Evolutionary conservation across 2,329 filamentous ascomycete species (phyloP), one percentile per base, ranked within the genome.

Genomic region (Scedosporium apiospermum): DNA sequence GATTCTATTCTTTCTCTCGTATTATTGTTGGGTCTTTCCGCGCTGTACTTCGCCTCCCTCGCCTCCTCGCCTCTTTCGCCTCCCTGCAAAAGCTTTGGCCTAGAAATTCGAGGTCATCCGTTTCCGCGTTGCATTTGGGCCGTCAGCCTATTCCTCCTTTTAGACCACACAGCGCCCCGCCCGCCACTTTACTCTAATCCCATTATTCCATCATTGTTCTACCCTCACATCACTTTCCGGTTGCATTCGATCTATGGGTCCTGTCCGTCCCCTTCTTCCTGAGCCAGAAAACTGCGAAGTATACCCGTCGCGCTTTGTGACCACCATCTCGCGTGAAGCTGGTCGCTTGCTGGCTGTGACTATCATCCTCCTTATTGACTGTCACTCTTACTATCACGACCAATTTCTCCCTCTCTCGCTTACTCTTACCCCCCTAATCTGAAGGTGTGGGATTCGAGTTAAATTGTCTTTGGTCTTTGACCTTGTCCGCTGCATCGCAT

Each of bases 81-180:
- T 18, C 51, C 18, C 44, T 27, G 23, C 18, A 14, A 23, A 23
- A 18, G 51, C 12, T 53, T 12, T 21, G 6, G 51, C 51, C 44
- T 55, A 14, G 23, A 27, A 55, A 55, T 14, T 26, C 12, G 21
- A 26, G 51, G 12, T 23, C 21, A 18, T 27, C 51, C 18, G 23
- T 49, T 49, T 49, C 23, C 51, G 51, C 51, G 51, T 55, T 55
- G 51, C 51, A 55, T 55, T 55, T 55, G 51, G 51, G 51, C 51
- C 51, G 21, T 27, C 44, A 7, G 44, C 14, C 18, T 49, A 18
- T 18, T 49, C 16, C 44, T 49, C 44, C 14, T 49, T 49, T 49
- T 49, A 18, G 44, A 49, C n/a, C 44, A 38, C 34, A 38, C n/a
- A 18, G 44, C 44, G 44, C 44, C 16, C n/a, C n/a, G 18, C 44